phyloP scores from a whole-genome alignment of 176 grass and related monocot genomes.

The Poa pratensis region DNA sequence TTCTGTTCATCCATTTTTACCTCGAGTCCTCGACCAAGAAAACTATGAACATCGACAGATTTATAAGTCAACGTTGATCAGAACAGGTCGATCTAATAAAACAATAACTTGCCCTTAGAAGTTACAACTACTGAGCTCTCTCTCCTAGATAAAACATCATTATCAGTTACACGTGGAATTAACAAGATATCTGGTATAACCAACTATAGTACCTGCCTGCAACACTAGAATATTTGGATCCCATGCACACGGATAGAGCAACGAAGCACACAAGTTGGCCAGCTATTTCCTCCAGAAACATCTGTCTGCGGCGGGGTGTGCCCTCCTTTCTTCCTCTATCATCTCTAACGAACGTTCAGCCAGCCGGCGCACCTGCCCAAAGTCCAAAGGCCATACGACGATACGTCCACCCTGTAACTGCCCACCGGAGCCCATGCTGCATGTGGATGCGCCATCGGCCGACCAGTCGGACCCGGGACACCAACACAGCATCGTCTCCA shows the following conservation, averaged over 20 bases:
- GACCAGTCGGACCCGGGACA: background rate
- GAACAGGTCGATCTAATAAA: no score
- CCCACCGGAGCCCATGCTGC: conserved; percentile 22
- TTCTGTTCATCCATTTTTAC: no score
- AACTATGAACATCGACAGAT: no score
- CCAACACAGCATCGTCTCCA: background rate
- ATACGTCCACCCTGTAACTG: conserved; percentile 24
- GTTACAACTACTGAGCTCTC: no score
- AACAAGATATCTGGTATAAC: background rate
- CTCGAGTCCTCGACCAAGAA: no score
- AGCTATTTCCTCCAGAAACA: conserved; percentile 15
- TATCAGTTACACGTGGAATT: background rate
- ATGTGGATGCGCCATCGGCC: background rate
- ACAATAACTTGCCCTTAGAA: no score
- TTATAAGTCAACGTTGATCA: no score
- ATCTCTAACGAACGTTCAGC: background rate
- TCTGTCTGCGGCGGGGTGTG: background rate
- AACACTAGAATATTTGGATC: conserved; percentile 5
- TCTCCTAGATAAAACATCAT: no score
- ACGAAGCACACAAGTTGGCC: conserved; percentile 35
- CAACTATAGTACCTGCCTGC: background rate
- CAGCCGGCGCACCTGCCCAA: background rate
- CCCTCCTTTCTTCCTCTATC: background rate
- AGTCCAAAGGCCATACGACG: background rate
- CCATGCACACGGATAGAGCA: conserved; percentile 21